These are phyloP conservation scores for Epichloe gansuensis DNA, from an alignment of 2,329 filamentous ascomycete species.

Conservation along the genomic window DNA sequence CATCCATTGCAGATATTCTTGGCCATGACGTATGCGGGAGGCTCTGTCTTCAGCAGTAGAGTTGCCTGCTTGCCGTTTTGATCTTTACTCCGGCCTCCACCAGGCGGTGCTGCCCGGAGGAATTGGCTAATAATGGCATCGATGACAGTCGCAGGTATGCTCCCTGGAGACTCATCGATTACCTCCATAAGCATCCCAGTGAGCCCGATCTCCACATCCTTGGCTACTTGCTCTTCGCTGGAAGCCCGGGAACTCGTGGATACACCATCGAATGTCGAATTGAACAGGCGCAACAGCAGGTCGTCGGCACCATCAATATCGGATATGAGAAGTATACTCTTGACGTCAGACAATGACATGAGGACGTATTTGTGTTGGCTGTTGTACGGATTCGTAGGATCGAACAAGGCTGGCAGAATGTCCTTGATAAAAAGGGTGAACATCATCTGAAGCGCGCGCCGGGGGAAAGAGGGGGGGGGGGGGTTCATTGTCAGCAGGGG, in stretches of 20 bases:
- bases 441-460: constrained; percentile 53
- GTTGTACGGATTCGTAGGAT: constrained; percentile 82
- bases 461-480: not conserved
- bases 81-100: constrained; percentile 47
- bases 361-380: constrained; percentile 87
- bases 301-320: constrained; percentile 75
- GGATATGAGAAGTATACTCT: constrained; percentile 83
- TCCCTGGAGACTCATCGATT: constrained; percentile 68
- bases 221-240: constrained; percentile 70
- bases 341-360: constrained; percentile 77
- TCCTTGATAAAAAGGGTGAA: constrained; percentile 79
- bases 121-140: constrained; percentile 96
- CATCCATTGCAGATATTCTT: constrained; percentile 84
- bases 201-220: constrained; percentile 90
- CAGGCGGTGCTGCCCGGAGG: constrained; percentile 67
- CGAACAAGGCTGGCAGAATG: constrained; percentile 72
- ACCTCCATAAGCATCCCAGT: constrained; percentile 72
- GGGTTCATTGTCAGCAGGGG: constrained; percentile 5
- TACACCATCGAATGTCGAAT: constrained; percentile 81
- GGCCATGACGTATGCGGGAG: constrained; percentile 90
- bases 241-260: constrained; percentile 62
- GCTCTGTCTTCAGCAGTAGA: constrained; percentile 73
- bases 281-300: constrained; percentile 71
- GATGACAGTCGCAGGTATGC: constrained; percentile 66
- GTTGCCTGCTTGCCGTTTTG: constrained; percentile 69